phyloP scores from a whole-genome alignment of 2,329 filamentous ascomycete species.

The Tolypocladium pustulatum region DNA sequence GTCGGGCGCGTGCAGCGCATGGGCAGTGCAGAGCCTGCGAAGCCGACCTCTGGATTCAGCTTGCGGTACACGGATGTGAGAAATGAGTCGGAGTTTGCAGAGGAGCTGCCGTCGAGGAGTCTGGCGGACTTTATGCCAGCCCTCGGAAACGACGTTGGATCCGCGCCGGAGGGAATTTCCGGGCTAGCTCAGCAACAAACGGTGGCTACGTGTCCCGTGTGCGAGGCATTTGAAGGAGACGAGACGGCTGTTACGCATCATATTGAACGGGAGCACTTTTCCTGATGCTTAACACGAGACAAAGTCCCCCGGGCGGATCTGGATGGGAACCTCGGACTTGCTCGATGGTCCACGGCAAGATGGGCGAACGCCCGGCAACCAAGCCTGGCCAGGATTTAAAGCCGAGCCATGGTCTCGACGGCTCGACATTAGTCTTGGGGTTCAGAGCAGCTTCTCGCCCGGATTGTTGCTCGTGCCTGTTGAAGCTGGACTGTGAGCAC shows the following conservation, averaged over 20 bases:
- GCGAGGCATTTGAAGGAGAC: slow-evolving; percentile 55
- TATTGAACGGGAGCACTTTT: slow-evolving; percentile 33
- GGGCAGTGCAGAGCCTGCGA: slow-evolving; percentile 13
- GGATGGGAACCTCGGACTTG: neutral
- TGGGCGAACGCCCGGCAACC: neutral
- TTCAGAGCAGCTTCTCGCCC: no score
- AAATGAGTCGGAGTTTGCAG: slow-evolving; percentile 21
- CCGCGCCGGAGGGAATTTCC: neutral
- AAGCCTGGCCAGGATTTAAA: neutral
- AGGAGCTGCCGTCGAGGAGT: slow-evolving; percentile 27
- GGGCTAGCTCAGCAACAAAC: neutral
- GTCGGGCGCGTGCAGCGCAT: slow-evolving; percentile 65
- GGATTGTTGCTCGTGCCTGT: neutral
- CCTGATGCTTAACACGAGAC: neutral
- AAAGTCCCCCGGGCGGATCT: neutral
- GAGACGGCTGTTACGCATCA: slow-evolving; percentile 58
- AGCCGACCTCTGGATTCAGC: slow-evolving; percentile 11
- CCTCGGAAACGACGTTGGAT: slow-evolving; percentile 16
- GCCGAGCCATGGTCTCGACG: neutral
- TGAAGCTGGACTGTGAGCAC: no score
- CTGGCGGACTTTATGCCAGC: slow-evolving; percentile 38
- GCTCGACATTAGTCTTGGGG: no score
- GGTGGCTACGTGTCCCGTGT: slow-evolving; percentile 49
- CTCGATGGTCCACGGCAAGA: neutral
- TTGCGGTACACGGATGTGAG: slow-evolving; percentile 23